phyloP scores from a whole-genome alignment of 2,329 filamentous ascomycete species.

The Plectosphaerella plurivora region DNA sequence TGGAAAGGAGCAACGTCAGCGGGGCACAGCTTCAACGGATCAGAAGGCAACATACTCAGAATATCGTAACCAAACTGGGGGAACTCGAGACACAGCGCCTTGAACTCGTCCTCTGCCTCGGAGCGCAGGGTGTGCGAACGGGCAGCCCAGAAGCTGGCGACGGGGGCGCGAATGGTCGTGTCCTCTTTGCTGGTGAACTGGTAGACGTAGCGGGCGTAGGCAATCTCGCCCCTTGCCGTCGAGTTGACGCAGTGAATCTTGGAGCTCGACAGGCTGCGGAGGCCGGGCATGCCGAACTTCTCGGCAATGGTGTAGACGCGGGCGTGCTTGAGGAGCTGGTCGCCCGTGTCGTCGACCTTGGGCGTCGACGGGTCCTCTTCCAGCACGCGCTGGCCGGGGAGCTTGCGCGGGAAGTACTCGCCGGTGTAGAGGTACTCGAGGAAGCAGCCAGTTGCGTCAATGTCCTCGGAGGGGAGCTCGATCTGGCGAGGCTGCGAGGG shows the following conservation, averaged over 20 bases:
- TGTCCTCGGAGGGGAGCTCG: constrained; percentile 60
- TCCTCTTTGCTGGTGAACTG: constrained; percentile 68
- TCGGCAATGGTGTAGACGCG: constrained; percentile 85
- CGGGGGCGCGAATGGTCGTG: constrained; percentile 69
- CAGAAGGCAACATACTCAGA: constrained; percentile 52
- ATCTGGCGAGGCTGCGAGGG: constrained; percentile 55
- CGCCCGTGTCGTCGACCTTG: constrained; percentile 68
- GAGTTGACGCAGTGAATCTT: constrained; percentile 93
- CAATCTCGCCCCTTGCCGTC: constrained; percentile 84
- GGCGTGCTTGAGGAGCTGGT: constrained; percentile 82
- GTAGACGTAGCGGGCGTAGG: constrained; percentile 89
- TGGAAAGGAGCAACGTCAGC: constrained; percentile 18
- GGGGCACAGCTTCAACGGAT: background rate
- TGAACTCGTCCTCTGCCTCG: constrained; percentile 84
- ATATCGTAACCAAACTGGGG: constrained; percentile 94
- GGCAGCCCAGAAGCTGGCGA: constrained; percentile 88
- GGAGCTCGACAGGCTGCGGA: constrained; percentile 74
- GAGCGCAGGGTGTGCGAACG: constrained; percentile 75
- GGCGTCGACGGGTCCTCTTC: constrained; percentile 65
- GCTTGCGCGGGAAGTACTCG: constrained; percentile 77
- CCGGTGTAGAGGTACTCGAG: constrained; percentile 80
- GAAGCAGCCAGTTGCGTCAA: constrained; percentile 73
- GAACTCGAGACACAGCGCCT: constrained; percentile 77
- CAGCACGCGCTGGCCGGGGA: constrained; percentile 59
- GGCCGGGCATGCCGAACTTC: constrained; percentile 62